Base-by-base conservation (phyloP, 306 rosid genomes). In the Lathyrus tuberosus region DNA sequence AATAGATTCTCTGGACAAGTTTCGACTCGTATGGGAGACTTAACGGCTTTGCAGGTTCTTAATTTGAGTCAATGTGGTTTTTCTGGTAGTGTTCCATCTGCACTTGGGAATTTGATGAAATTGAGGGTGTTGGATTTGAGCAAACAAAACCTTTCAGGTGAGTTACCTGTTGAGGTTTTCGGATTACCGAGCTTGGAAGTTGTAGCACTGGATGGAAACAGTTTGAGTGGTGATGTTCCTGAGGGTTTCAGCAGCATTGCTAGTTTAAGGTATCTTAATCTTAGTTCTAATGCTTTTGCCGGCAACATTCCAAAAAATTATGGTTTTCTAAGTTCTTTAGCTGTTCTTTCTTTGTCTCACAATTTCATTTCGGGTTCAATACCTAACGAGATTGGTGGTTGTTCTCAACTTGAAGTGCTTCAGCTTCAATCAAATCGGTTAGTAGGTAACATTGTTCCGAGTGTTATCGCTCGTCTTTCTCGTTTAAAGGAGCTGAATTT, bases 181-280 rank as follows among this genome's bases (percentile, higher is more conserved):
- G 97, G 97, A 20, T 80, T 91, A 76, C 97, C 96, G 0, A 79
- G 85, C 28, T 26, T 91, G 60, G 87, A 86, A 65, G 73, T 79
- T 67, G 87, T 88, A 46, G 92, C 89, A 31, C 64, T 91, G 28
- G 82, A 89, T 70, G 92, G 83, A 20, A 91, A 91, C 38, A 81
- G 40, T 54, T 74, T 91, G 13, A 83, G 83, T 40, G 97, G 97
- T 30, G 42, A 68, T 64, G 85, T 91, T 47, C 91, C 95, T n/a
- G 92, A 85, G 73, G 97, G 97, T 75, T 88, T 91, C 75, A 86
- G 97, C 81, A 91, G 96, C 68, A 65, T 91, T 67, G 86, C 81
- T 70, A 70, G 91, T 63, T 58, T 91, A 8, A 31, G 61, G 26
- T 80, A 83, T 79, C 84, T 91, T n/a, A 91, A 91, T 69, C 88